Percentiles rank a stretch among this genome's conserved stretches.
Evolutionary conservation across 371 early-diverging fungal genomes (phyloP).

Genomic region (Nematocida sp.): DNA sequence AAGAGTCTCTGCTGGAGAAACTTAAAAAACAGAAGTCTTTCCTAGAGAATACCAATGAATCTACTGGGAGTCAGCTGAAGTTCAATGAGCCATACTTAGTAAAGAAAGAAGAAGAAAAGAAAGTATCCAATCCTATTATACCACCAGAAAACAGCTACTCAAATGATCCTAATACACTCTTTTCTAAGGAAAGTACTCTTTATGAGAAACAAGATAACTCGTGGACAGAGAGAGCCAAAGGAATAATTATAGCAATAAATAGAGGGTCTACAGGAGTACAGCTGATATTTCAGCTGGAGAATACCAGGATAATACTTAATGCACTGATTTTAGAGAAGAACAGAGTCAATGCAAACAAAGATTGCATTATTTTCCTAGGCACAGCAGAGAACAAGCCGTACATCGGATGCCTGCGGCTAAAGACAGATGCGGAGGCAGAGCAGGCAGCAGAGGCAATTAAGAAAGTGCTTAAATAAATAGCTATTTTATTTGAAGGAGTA

Average conservation of each 20-base stretch:
- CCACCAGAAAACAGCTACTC: neutral
- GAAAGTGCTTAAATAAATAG: neutral
- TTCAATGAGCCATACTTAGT: neutral
- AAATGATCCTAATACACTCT: neutral
- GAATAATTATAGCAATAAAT: neutral
- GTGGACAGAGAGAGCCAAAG: conserved; percentile 15
- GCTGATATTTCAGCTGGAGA: conserved; percentile 23
- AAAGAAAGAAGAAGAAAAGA: neutral
- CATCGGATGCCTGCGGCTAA: conserved; percentile 4
- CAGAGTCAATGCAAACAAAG: neutral
- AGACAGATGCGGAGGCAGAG: conserved; percentile 7
- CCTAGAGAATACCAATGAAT: conserved; percentile 9
- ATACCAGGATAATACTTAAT: conserved; percentile 29
- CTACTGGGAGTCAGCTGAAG: neutral
- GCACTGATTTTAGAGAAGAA: neutral
- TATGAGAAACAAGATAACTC: conserved; percentile 18
- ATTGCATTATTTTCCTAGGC: conserved; percentile 9
- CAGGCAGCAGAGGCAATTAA: neutral
- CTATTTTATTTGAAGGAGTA: neutral
- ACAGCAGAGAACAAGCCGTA: conserved; percentile 1
- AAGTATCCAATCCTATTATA: neutral
- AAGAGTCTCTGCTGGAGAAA: conserved; percentile 34
- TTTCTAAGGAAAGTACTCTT: conserved; percentile 3
- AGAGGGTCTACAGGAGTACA: neutral
- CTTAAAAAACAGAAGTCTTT: conserved; percentile 43